Evolutionary conservation across 1,284 basidiomycete species (phyloP), one percentile per base, ranked within the genome.

Genomic region (Tranzscheliella williamsii): DNA sequence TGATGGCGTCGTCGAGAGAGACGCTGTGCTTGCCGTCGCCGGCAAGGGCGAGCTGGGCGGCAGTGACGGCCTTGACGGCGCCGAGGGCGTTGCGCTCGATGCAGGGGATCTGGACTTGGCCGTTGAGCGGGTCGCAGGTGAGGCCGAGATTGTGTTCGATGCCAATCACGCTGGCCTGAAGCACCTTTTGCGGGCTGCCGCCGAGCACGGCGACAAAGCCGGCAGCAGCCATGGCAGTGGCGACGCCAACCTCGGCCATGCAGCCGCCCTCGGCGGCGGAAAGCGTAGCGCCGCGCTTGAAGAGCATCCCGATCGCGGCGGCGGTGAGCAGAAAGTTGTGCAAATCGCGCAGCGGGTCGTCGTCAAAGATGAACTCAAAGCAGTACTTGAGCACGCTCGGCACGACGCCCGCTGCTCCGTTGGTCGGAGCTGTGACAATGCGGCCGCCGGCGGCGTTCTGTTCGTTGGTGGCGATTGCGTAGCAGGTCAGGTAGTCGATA

Each of bases 231-330:
- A 91, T 93, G 2, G 89, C 89, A 65, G 88, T 90, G 2, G 90
- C 90, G 24, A 91, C 89, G 1, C 77, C 77, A 0, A 78, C 73
- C 47, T 77, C 72, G 33, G 65, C 81, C 80, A 81, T 81, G 53
- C 80, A 81, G 1, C 69, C 72, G 12, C 72, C 70, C 78, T 97
- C 93, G 0, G 94, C 93, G 8, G 93, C 94, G 33, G 87, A 90
- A 40, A 97, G 96, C 1, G 93, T 96, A 45, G 91, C 93, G 18
- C 93, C 93, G 44, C 93, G 85, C 78, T 97, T 97, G 82, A 94
- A 96, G 16, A 97, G 81, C 94, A 97, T 97, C 4, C 92, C 92
- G 44, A 96, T 81, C 2, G 92, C 91, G 85, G 71, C 47, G 36
- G 91, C 88, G 3, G 89, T 91, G 43, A 92, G 80, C 35, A 93